Conservation (phyloP, 768 basidiomycete genomes). For the Xerocomus spinulosus region DNA sequence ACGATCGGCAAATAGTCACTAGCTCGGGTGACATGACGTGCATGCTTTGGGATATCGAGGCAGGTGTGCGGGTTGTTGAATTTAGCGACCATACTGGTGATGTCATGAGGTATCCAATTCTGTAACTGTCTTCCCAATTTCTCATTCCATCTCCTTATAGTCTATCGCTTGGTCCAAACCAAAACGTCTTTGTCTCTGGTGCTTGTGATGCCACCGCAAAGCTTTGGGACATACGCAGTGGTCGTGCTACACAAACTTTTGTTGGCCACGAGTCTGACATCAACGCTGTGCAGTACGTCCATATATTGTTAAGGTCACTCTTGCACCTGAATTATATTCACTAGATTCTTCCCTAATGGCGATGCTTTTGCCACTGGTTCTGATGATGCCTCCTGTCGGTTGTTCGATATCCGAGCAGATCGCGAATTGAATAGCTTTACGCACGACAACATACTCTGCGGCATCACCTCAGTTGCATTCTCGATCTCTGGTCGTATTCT, state of each 20-base stretch:
- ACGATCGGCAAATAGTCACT: constrained; percentile 97
- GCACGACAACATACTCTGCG: constrained; percentile 98
- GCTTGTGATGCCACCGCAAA: constrained; percentile 99
- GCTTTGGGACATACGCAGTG: constrained; percentile 97
- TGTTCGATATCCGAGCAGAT: constrained; percentile 97
- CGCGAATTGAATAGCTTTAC: constrained; percentile 95
- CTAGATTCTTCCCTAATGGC: constrained; percentile 98
- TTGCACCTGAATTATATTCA: constrained; percentile 7
- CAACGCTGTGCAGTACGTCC: constrained; percentile 92
- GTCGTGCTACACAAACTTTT: constrained; percentile 97
- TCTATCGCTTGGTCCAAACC: constrained; percentile 89
- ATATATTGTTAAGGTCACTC: constrained; percentile 1
- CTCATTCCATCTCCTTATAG: constrained; percentile 38
- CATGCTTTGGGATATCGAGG: constrained; percentile 99
- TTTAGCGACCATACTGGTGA: constrained; percentile 99
- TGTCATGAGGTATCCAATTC: constrained; percentile 85
- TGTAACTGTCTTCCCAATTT: constrained; percentile 5
- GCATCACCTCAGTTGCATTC: constrained; percentile 98
- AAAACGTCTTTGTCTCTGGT: constrained; percentile 96
- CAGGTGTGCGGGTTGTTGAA: constrained; percentile 94
- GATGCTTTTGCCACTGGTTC: constrained; percentile 99
- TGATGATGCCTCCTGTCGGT: constrained; percentile 95
- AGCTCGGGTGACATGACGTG: constrained; percentile 99
- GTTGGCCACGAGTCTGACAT: constrained; percentile 99
- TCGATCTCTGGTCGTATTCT: constrained; percentile 96